A percentile compares a stretch with the other conserved stretches of the same genome.
Evolutionary conservation across 208 protist genomes (phyloP).

Genomic region (Wallacemonas sp.): DNA sequence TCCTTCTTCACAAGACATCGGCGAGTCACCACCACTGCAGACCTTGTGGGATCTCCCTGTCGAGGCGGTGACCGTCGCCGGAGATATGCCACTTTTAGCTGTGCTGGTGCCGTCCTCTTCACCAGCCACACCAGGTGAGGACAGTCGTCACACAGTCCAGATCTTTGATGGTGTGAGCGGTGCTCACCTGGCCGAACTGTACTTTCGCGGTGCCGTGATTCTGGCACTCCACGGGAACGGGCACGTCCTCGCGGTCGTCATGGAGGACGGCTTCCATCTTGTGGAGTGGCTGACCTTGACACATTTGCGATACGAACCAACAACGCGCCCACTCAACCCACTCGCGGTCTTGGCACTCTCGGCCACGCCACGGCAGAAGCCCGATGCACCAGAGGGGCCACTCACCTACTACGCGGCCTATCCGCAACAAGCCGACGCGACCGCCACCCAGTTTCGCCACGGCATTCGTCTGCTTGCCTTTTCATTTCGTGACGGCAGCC

Average conservation of each 20-base stretch:
- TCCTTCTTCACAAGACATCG: background rate
- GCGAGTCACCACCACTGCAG: background rate
- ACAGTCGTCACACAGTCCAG: conserved; percentile 25
- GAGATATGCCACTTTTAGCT: conserved; percentile 54
- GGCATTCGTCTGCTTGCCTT: background rate
- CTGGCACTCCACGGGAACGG: conserved; percentile 45
- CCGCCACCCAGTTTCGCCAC: background rate
- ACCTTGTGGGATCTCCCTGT: conserved; percentile 39
- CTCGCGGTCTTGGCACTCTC: conserved; percentile 43
- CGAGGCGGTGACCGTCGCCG: conserved; percentile 43
- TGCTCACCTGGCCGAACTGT: conserved; percentile 45
- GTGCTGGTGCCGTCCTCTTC: conserved; percentile 47
- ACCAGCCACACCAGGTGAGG: conserved; percentile 17
- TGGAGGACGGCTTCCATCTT: conserved; percentile 57
- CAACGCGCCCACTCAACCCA: conserved; percentile 45
- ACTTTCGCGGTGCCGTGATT: conserved; percentile 58
- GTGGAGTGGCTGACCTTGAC: conserved; percentile 59
- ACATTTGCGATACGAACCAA: conserved; percentile 57
- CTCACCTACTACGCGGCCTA: conserved; percentile 6
- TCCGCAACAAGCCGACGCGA: background rate
- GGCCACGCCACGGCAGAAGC: conserved; percentile 13
- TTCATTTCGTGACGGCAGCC: background rate
- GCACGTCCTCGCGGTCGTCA: conserved; percentile 38
- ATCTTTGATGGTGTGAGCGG: conserved; percentile 50
- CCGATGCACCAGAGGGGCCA: background rate